Evolutionary conservation across 495 filamentous ascomycete species (phyloP), one percentile per base, ranked within the genome.

Genomic region (Penicillium roqueforti): DNA sequence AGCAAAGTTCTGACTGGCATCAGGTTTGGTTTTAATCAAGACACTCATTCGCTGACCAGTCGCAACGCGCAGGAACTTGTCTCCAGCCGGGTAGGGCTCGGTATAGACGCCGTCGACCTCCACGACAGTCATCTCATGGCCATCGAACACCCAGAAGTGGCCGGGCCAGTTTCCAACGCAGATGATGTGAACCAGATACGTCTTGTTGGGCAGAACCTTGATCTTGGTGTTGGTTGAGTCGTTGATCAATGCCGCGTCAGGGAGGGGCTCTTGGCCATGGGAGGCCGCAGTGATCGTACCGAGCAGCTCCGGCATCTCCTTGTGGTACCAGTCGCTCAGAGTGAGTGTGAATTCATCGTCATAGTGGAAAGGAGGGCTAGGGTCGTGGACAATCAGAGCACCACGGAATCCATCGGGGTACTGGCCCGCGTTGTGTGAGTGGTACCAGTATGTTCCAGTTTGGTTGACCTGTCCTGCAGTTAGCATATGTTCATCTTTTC

Each of bases 401-500:
- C 86, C 88, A 48, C 87, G 80, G 29, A 90, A 75, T 10, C 89
- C 89, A 68, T 95, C 89, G 1, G 88, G 87, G 56, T 92, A 92
- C 60, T 92, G 88, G 1, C 79, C 85, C 56, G 72, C 73, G 22
- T 76, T 70, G 63, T 92, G 88, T 3, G 86, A 87, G 66, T 92
- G 88, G 62, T 92, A 92, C 89, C 89, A 92, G 73, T 89, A 92
- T 3, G 88, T 88, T 37, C 88, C 88, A 1, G 85, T 80, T 72
- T 91, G 86, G 49, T 87, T 71, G 20, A 86, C 67, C 87, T 73
- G 36, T 39, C 47, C 19, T 78, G 6, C 75, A 76, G 43, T 59
- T 47, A 63, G 50, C 9, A 29, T 23, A 4, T 1, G 4, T 1
- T 18, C 14, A 6, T 4, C 49, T 11, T 45, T 7, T 11, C 4